phyloP scores from a whole-genome alignment of 345 rosid genomes.

The Noccaea bulbosa region DNA sequence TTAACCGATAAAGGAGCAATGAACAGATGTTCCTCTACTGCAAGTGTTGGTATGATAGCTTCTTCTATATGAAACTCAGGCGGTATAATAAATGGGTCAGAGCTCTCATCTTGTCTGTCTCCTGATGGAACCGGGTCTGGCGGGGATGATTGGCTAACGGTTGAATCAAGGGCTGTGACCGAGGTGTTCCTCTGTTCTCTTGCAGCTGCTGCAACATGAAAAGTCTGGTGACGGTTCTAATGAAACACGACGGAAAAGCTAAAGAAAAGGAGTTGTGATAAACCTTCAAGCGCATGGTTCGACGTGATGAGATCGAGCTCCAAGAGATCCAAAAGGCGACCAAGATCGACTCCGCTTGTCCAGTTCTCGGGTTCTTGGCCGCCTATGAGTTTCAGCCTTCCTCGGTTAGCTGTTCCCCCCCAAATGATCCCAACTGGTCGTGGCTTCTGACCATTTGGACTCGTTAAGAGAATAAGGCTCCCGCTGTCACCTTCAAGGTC shows the following conservation, averaged over 20 bases:
- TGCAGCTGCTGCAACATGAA: conserved; percentile 51
- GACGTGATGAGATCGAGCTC: conserved; percentile 73
- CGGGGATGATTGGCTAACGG: conserved; percentile 76
- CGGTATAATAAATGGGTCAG: conserved; percentile 60
- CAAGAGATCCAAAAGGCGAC: conserved; percentile 79
- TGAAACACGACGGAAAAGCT: neutral
- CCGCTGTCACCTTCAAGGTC: conserved; percentile 91
- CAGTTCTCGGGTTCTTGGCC: conserved; percentile 84
- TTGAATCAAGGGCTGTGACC: conserved; percentile 63
- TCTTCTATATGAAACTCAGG: conserved; percentile 55
- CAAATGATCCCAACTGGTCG: conserved; percentile 81
- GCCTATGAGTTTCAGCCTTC: conserved; percentile 67
- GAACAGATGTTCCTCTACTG: conserved; percentile 66
- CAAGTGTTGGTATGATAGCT: conserved; percentile 44
- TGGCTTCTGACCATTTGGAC: conserved; percentile 61
- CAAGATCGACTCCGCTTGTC: conserved; percentile 89
- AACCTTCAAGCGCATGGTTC: conserved; percentile 67
- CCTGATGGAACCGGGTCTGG: conserved; percentile 48
- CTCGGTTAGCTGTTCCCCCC: conserved; percentile 86
- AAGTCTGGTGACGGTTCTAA: neutral
- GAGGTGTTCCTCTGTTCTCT: conserved; percentile 72
- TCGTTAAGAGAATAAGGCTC: conserved; percentile 65
- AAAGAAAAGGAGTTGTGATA: neutral
- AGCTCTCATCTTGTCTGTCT: conserved; percentile 58
- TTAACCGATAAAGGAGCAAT: conserved; percentile 55